Percentiles rank a stretch among this genome's conserved stretches.
Conservation (phyloP, 2,329 filamentous ascomycete species). For the Ophidiomyces ophidiicola region DNA sequence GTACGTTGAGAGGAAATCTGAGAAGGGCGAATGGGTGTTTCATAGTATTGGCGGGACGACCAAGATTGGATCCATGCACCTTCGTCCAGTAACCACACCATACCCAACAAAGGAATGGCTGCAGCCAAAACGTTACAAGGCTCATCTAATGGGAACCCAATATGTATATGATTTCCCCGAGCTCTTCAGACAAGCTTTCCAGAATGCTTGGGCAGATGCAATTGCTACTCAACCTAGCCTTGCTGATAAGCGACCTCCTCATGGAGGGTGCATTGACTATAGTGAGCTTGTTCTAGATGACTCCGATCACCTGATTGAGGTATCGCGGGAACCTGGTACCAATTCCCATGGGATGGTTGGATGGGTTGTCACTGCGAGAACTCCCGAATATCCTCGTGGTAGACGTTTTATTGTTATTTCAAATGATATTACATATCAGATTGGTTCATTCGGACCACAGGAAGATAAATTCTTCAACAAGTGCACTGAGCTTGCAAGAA, state of each 20-base stretch:
- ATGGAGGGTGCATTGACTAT: constrained; percentile 86
- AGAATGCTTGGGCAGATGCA: constrained; percentile 80
- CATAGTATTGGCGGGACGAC: constrained; percentile 91
- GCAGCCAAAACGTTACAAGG: constrained; percentile 98
- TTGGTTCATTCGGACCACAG: constrained; percentile 89
- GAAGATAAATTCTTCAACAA: constrained; percentile 99
- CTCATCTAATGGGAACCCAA: constrained; percentile 96
- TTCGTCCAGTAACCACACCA: constrained; percentile 78
- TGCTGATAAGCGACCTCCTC: constrained; percentile 66
- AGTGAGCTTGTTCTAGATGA: constrained; percentile 93
- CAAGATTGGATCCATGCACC: constrained; percentile 89
- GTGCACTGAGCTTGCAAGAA: constrained; percentile 90
- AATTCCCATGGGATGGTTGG: constrained; percentile 98
- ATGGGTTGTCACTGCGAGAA: constrained; percentile 89
- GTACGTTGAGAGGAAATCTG: constrained; percentile 94
- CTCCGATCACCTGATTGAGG: constrained; percentile 78
- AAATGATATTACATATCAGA: constrained; percentile 99
- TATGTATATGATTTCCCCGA: constrained; percentile 99
- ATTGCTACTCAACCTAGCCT: constrained; percentile 61
- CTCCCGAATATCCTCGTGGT: constrained; percentile 86
- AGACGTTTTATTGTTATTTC: constrained; percentile 90
- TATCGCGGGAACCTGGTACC: constrained; percentile 85
- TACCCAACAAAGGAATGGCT: constrained; percentile 98
- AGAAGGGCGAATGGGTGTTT: constrained; percentile 97
- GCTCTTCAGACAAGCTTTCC: constrained; percentile 93